Conservation (phyloP, 2,329 filamentous ascomycete species). For the Trichophaea hybrida region DNA sequence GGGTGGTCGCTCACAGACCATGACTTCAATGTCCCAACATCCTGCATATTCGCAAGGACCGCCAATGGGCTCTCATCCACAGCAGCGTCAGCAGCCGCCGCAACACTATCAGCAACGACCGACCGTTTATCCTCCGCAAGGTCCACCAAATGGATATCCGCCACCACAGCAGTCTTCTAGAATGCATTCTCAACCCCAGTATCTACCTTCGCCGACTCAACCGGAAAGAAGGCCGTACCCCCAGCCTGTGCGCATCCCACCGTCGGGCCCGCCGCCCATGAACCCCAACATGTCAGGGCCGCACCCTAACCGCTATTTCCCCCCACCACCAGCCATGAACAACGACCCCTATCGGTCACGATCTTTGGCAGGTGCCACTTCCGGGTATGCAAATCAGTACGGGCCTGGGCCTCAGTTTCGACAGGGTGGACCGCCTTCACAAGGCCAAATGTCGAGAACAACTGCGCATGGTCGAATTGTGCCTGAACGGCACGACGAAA, state of each 20-base stretch:
- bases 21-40: conserved; percentile 39
- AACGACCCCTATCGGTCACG: conserved; percentile 82
- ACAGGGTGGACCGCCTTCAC: conserved; percentile 10
- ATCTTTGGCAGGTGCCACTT: conserved; percentile 54
- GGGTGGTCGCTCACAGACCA: conserved; percentile 63
- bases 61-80: conserved; percentile 27
- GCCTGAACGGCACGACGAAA: conserved; percentile 79
- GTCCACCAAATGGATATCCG: conserved; percentile 15
- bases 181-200: conserved; percentile 41
- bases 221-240: conserved; percentile 57
- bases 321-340: conserved; percentile 56
- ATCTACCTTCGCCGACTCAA: conserved; percentile 46
- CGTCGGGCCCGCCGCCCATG: conserved; percentile 31
- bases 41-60: not conserved
- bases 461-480: conserved; percentile 86
- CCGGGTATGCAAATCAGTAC: not conserved
- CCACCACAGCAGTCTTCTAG: conserved; percentile 11
- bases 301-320: conserved; percentile 46
- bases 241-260: conserved; percentile 40
- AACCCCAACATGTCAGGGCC: conserved; percentile 37
- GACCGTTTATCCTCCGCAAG: conserved; percentile 21
- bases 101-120: conserved; percentile 5
- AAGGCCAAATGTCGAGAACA: conserved; percentile 49
- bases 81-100: conserved; percentile 33
- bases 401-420: conserved; percentile 29